Percentiles rank a stretch among this genome's conserved stretches.
phyloP scores from a whole-genome alignment of 768 basidiomycete genomes.

The Strobilomyces echinocephalus region DNA sequence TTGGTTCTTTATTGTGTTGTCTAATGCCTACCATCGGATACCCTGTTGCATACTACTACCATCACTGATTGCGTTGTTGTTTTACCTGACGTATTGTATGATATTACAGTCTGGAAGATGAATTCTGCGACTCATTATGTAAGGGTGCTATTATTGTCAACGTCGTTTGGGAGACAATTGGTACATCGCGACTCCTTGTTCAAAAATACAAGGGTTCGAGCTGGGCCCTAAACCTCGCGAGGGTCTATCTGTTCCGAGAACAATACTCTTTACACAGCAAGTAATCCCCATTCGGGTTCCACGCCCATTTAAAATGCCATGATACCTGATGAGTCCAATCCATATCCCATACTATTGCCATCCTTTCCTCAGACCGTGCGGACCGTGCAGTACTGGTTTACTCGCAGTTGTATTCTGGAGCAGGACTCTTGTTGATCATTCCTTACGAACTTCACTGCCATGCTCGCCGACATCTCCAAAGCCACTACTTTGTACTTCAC shows the following conservation, averaged over 20 bases:
- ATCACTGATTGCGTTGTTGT: conserved; percentile 28
- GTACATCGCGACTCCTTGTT: conserved; percentile 3
- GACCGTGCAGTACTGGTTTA: conserved; percentile 20
- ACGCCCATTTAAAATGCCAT: conserved; percentile 15
- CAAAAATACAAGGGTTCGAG: not conserved
- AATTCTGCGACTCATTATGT: not conserved
- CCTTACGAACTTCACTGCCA: conserved; percentile 22
- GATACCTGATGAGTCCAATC: not conserved
- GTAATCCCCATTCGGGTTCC: not conserved
- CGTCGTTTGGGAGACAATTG: conserved; percentile 6
- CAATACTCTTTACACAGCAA: conserved; percentile 15
- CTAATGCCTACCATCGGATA: conserved; percentile 29
- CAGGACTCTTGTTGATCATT: conserved; percentile 16
- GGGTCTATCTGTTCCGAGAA: conserved; percentile 8
- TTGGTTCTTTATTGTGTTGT: conserved; percentile 26
- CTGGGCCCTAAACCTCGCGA: not conserved
- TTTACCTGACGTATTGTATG: conserved; percentile 25
- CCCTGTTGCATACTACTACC: conserved; percentile 36
- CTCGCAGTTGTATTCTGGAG: conserved; percentile 18
- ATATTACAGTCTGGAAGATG: conserved; percentile 16
- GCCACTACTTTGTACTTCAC: conserved; percentile 63
- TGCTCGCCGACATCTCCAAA: conserved; percentile 72
- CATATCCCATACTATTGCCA: not conserved
- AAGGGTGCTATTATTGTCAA: not conserved
- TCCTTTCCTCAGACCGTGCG: not conserved